Conservation (phyloP, 768 basidiomycete genomes). For the Leucocoprinus leucothites region DNA sequence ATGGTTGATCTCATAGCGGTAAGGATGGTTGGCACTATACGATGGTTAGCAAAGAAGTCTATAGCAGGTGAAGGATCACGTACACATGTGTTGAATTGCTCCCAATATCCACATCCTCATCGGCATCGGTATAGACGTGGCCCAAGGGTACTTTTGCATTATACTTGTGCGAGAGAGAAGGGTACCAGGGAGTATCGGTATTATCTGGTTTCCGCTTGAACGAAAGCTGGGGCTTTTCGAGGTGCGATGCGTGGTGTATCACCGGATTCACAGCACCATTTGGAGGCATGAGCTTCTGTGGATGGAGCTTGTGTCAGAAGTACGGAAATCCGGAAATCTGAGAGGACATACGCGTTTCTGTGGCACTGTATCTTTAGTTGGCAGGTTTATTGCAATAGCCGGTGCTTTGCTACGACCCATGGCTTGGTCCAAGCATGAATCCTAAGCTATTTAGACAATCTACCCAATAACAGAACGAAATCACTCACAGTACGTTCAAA, state of each 20-base stretch:
- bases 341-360: slow-evolving; percentile 26
- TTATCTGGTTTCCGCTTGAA: slow-evolving; percentile 64
- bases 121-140: slow-evolving; percentile 40
- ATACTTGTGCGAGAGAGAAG: slow-evolving; percentile 71
- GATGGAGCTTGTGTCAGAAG: slow-evolving; percentile 5
- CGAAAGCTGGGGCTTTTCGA: slow-evolving; percentile 77
- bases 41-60: not conserved
- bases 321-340: not conserved
- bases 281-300: slow-evolving; percentile 27
- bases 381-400: slow-evolving; percentile 55
- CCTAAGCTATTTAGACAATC: slow-evolving; percentile 38
- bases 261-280: slow-evolving; percentile 53
- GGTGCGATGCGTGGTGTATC: slow-evolving; percentile 69
- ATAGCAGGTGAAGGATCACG: slow-evolving; percentile 12
- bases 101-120: slow-evolving; percentile 19
- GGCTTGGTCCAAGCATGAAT: slow-evolving; percentile 78
- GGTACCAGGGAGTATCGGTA: slow-evolving; percentile 60
- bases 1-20: slow-evolving; percentile 81
- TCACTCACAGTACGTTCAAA: slow-evolving; percentile 75
- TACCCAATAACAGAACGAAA: not conserved
- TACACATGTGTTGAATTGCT: slow-evolving; percentile 26
- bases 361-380: slow-evolving; percentile 14
- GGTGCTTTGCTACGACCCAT: slow-evolving; percentile 68
- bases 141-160: slow-evolving; percentile 85
- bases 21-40: slow-evolving; percentile 60